These are phyloP conservation scores for Podila epigama DNA, from an alignment of 192 early-diverging fungal species.

Conservation along the genomic window DNA sequence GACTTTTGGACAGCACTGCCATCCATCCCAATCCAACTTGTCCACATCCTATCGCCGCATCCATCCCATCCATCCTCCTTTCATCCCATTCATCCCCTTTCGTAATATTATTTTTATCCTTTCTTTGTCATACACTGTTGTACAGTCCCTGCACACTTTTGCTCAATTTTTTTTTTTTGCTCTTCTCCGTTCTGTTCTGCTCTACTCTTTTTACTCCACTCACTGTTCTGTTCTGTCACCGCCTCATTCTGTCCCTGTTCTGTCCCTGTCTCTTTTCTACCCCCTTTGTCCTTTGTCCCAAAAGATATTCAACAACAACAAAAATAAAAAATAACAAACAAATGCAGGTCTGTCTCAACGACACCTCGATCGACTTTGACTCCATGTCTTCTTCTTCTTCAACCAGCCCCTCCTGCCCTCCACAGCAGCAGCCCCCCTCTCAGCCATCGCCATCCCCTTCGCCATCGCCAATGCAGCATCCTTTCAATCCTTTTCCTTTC, in stretches of 20 bases:
- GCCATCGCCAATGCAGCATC: conserved; percentile 15
- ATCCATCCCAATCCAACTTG: too few relatives aligned
- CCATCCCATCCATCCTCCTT: background rate
- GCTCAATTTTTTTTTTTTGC: background rate
- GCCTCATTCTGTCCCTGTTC: too few relatives aligned
- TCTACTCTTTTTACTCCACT: background rate
- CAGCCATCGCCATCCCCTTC: background rate
- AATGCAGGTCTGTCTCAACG: conserved; percentile 29
- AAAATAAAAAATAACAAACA: background rate
- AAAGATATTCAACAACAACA: background rate
- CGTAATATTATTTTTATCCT: background rate
- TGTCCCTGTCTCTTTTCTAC: background rate
- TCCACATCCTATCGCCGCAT: too few relatives aligned
- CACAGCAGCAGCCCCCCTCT: background rate
- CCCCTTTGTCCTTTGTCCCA: background rate
- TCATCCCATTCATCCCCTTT: background rate
- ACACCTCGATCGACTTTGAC: conserved; percentile 1
- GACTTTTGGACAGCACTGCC: background rate
- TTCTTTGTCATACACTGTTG: too few relatives aligned
- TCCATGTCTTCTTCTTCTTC: conserved; percentile 3
- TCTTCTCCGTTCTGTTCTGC: background rate
- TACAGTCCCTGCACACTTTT: too few relatives aligned
- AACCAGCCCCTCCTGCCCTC: background rate
- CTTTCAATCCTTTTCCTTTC: conserved; percentile 34
- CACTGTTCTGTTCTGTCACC: too few relatives aligned